These are phyloP conservation scores for Trypanosoma avium DNA, from an alignment of 208 protist species.

Conservation along the genomic window DNA sequence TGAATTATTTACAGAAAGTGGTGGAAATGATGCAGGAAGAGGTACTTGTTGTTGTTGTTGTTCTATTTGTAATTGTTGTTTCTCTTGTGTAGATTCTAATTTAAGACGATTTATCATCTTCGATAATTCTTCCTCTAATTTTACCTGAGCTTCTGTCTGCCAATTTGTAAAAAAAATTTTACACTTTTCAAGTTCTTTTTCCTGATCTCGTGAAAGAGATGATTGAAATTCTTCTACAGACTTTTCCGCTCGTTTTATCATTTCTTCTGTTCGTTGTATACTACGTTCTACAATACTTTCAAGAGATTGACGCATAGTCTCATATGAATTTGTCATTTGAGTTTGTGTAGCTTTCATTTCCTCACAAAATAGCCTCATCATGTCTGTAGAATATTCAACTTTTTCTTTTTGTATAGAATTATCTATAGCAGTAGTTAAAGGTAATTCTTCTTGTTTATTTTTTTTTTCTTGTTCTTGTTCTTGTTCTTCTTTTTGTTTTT, in stretches of 20 bases:
- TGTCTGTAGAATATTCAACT: not conserved
- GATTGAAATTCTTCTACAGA: constrained; percentile 4
- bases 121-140: not conserved
- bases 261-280: constrained; percentile 6
- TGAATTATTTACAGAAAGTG: not conserved
- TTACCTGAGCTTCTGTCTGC: not conserved
- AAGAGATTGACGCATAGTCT: constrained; percentile 10
- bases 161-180: constrained; percentile 2
- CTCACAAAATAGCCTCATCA: not conserved
- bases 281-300: constrained; percentile 1
- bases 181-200: not conserved
- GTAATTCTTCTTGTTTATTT: not conserved
- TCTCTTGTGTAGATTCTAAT: not conserved
- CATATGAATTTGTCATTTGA: constrained; percentile 5
- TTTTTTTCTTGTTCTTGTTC: not conserved
- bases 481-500: no score
- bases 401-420: not conserved
- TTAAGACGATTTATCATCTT: constrained; percentile 2
- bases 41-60: not conserved
- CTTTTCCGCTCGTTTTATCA: constrained; percentile 2
- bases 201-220: constrained; percentile 3
- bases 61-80: not conserved
- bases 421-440: not conserved
- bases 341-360: constrained; percentile 6
- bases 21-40: not conserved